Conservation (phyloP, 139 green algal species). For the Astrephomene gubernaculifera region DNA sequence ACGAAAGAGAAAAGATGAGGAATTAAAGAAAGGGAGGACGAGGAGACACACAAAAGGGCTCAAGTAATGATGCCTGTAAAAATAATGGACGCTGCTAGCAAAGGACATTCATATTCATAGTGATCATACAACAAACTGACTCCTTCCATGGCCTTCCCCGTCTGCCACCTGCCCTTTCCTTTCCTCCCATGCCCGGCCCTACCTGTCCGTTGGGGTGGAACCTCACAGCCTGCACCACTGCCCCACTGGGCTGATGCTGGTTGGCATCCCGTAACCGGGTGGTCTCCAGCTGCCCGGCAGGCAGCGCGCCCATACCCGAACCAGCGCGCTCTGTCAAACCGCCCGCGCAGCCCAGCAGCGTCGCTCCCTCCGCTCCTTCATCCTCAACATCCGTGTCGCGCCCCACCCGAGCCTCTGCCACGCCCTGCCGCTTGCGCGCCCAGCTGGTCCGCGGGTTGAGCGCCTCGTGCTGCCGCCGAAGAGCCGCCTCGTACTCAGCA, state of each 20-base stretch:
- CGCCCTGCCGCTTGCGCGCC: conserved; percentile 51
- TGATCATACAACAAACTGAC: background rate
- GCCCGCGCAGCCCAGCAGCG: conserved; percentile 46
- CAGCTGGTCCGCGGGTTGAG: conserved; percentile 80
- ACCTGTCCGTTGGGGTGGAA: conserved; percentile 83
- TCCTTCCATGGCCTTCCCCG: too few relatives aligned
- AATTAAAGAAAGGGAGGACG: background rate
- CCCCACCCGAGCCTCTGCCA: background rate
- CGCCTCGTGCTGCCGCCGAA: conserved; percentile 78
- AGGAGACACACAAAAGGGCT: background rate
- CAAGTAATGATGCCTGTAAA: background rate
- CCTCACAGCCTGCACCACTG: conserved; percentile 77
- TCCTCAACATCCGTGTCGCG: conserved; percentile 1
- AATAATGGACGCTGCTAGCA: background rate
- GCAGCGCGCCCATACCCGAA: conserved; percentile 22
- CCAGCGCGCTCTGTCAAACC: conserved; percentile 50
- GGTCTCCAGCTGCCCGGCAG: conserved; percentile 68
- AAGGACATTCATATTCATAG: background rate
- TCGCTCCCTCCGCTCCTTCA: background rate
- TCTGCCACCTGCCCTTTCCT: too few relatives aligned
- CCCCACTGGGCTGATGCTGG: conserved; percentile 62
- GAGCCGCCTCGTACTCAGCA: conserved; percentile 75
- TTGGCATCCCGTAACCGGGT: conserved; percentile 87
- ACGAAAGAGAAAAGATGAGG: background rate
- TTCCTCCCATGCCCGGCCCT: too few relatives aligned